These are phyloP conservation scores for Fusarium circinatum DNA, from an alignment of 2,329 filamentous ascomycete species.

Conservation along the genomic window DNA sequence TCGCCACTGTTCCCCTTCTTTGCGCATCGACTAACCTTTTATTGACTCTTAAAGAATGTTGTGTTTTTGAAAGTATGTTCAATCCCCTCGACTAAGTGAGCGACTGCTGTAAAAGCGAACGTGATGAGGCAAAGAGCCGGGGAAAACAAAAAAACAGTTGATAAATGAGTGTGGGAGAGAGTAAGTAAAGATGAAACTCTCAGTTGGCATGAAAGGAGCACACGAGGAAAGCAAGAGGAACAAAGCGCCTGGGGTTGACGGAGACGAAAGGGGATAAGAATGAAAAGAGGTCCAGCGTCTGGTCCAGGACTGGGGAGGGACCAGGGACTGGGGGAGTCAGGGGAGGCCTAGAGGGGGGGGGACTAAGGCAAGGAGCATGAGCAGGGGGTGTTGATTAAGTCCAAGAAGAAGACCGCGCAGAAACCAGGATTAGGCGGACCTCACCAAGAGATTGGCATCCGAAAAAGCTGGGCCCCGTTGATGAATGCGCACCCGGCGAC, in stretches of 20 bases:
- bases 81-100: slow-evolving; percentile 38
- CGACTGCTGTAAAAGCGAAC: slow-evolving; percentile 45
- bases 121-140: slow-evolving; percentile 42
- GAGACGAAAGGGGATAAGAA: slow-evolving; percentile 45
- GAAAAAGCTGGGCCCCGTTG: slow-evolving; percentile 5
- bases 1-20: neutral
- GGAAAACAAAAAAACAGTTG: slow-evolving; percentile 36
- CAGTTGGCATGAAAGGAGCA: slow-evolving; percentile 60
- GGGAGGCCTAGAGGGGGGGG: slow-evolving; percentile 14
- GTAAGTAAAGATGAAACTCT: slow-evolving; percentile 56
- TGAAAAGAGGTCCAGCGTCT: slow-evolving; percentile 38
- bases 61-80: neutral
- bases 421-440: neutral
- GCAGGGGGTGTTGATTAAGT: slow-evolving; percentile 12
- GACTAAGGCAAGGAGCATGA: slow-evolving; percentile 19
- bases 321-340: slow-evolving; percentile 25
- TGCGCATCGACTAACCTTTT: slow-evolving; percentile 38
- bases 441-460: slow-evolving; percentile 33
- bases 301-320: slow-evolving; percentile 28
- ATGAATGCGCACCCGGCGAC: slow-evolving; percentile 26
- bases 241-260: slow-evolving; percentile 38
- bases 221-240: slow-evolving; percentile 43
- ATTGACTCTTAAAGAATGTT: slow-evolving; percentile 33
- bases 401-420: slow-evolving; percentile 3
- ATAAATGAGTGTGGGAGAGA: slow-evolving; percentile 68